Evolutionary conservation across 257 asterid genomes (phyloP).

Genomic region (Solanum chilense): DNA sequence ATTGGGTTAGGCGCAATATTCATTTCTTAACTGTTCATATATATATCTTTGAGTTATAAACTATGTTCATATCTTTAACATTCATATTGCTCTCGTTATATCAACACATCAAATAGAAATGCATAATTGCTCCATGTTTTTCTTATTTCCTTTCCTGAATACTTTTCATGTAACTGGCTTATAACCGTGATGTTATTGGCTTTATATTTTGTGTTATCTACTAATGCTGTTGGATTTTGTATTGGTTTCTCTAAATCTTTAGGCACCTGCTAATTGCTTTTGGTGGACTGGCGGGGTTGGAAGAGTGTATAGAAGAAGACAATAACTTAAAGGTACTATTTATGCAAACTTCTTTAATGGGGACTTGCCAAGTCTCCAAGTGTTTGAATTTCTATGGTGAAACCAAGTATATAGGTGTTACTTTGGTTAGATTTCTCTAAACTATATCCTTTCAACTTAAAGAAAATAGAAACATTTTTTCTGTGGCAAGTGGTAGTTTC

Average conservation of each 20-base stretch:
- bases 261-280: conserved; percentile 95
- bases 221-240: not conserved
- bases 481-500: not conserved
- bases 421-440: not conserved
- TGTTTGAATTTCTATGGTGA: not conserved
- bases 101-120: not conserved
- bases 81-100: not conserved
- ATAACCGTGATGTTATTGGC: not conserved
- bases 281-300: conserved; percentile 98
- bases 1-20: not conserved
- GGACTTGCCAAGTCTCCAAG: not conserved
- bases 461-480: not conserved
- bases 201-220: not conserved
- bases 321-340: conserved; percentile 49
- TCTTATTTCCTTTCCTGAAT: not conserved
- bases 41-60: not conserved
- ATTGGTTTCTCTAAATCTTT: not conserved
- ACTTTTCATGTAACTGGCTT: not conserved
- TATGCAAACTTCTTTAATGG: not conserved
- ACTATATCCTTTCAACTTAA: not conserved
- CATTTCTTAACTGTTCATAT: not conserved
- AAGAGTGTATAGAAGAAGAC: conserved; percentile 88
- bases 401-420: not conserved
- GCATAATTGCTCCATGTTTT: not conserved
- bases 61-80: not conserved